These are phyloP conservation scores for Ambispora gerdemannii DNA, from an alignment of 192 early-diverging fungal species.

Conservation along the genomic window DNA sequence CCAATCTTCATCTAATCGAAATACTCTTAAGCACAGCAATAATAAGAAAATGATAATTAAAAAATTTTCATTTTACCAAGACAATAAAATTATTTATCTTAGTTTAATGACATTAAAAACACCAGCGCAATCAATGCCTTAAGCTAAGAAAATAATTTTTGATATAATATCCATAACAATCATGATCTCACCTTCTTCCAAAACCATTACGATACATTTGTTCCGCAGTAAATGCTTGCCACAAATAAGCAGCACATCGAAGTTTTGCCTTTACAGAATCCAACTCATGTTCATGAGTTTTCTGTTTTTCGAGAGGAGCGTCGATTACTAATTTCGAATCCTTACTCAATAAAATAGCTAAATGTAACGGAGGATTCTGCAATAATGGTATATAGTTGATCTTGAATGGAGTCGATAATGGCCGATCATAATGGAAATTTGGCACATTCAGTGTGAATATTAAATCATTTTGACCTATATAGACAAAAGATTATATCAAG, in stretches of 20 bases:
- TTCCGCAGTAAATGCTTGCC: slow-evolving; percentile 72
- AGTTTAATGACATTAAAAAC: not conserved
- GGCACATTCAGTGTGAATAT: slow-evolving; percentile 45
- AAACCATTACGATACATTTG: slow-evolving; percentile 67
- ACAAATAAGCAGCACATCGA: slow-evolving; percentile 62
- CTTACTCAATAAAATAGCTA: slow-evolving; percentile 55
- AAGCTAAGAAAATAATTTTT: no score
- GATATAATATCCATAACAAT: no score
- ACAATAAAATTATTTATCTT: not conserved
- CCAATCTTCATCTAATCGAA: slow-evolving; percentile 59
- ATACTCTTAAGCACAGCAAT: slow-evolving; percentile 42
- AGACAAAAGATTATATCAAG: not conserved
- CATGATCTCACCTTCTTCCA: slow-evolving; percentile 39
- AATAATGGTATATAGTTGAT: slow-evolving; percentile 48
- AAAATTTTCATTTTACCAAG: not conserved
- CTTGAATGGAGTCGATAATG: slow-evolving; percentile 31
- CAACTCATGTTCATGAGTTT: slow-evolving; percentile 43
- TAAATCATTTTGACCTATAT: slow-evolving; percentile 45
- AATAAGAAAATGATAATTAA: not conserved
- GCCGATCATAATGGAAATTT: slow-evolving; percentile 19
- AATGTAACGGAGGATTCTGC: slow-evolving; percentile 57
- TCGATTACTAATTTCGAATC: slow-evolving; percentile 60
- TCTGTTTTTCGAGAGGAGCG: slow-evolving; percentile 51
- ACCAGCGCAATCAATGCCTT: not conserved
- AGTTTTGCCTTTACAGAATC: slow-evolving; percentile 53